Evolutionary conservation across 2,329 filamentous ascomycete species (phyloP), one percentile per base, ranked within the genome.

Genomic region (Gliomastix tumulicola): DNA sequence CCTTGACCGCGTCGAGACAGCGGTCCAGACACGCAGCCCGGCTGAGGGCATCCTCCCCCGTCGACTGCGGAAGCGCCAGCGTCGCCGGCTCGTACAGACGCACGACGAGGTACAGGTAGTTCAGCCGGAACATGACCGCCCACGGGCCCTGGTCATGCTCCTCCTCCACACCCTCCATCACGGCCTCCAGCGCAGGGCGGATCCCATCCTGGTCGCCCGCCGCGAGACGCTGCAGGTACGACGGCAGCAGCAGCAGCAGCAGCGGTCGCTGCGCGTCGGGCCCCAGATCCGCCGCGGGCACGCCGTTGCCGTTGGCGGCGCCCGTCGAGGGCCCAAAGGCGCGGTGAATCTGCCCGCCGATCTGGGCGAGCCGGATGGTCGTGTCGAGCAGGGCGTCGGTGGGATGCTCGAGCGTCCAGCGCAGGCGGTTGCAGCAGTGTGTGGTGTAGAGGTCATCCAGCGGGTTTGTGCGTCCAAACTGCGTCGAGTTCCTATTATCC

Each of bases 31-130:
- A n/a, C n/a, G n/a, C n/a, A n/a, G n/a, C n/a, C n/a, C n/a, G n/a
- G n/a, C n/a, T n/a, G n/a, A n/a, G n/a, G n/a, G n/a, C n/a, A n/a
- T n/a, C n/a, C n/a, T n/a, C n/a, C n/a, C n/a, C n/a, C n/a, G n/a
- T n/a, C n/a, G n/a, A n/a, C n/a, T n/a, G n/a, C n/a, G n/a, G n/a
- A n/a, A n/a, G n/a, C n/a, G n/a, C n/a, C n/a, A n/a, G n/a, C 6
- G 60, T 60, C 7, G 60, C 62, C 2, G 63, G 62, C 21, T 65
- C 52, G 42, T 65, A 62, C 12, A 63, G 42, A 7, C 59, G 53
- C 19, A 60, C 57, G 4, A 62, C 44, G 11, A 61, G 47, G 27
- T 59, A 60, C n/a, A 57, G 50, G 35, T 59, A 52, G 30, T 56
- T 51, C 13, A 58, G 45, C 30, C 48, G 49, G 37, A 61, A 56